Evolutionary conservation across 805 yeast species (phyloP).

Genomic region (Wickerhamiella shivajii): DNA sequence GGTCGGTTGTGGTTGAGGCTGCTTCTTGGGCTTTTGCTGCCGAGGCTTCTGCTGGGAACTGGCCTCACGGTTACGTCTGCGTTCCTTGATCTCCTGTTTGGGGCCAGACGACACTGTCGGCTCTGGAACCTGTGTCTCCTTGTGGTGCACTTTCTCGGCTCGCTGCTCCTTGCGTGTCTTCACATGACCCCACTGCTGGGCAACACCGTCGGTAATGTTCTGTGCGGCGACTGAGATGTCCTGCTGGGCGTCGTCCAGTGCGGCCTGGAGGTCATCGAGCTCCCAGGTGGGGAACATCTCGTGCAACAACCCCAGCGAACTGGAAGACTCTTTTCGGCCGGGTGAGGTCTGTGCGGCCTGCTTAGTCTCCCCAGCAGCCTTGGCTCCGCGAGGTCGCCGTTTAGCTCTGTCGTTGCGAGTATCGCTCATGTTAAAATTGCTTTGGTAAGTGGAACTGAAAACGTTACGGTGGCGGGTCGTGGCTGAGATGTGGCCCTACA

Average conservation of each 20-base stretch:
- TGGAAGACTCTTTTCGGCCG: constrained; percentile 15
- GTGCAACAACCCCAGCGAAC: constrained; percentile 38
- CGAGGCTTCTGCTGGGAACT: constrained; percentile 4
- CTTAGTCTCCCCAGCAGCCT: constrained; percentile 14
- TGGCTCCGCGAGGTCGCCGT: constrained; percentile 8
- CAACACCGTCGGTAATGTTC: constrained; percentile 80
- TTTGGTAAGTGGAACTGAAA: not conserved
- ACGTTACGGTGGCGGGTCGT: not conserved
- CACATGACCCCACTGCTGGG: constrained; percentile 88
- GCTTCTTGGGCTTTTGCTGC: constrained; percentile 6
- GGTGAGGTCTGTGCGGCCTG: constrained; percentile 24
- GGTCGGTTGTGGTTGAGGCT: not conserved
- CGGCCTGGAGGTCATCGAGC: constrained; percentile 60
- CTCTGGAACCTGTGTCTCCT: constrained; percentile 23
- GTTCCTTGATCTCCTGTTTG: not conserved
- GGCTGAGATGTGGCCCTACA: not conserved
- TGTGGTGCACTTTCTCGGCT: constrained; percentile 49
- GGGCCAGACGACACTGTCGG: constrained; percentile 1
- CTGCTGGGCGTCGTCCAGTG: constrained; percentile 55
- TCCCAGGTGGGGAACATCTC: constrained; percentile 96
- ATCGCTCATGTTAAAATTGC: constrained; percentile 7
- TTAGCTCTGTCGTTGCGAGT: constrained; percentile 6
- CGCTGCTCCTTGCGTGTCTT: constrained; percentile 23
- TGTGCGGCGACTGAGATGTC: constrained; percentile 71
- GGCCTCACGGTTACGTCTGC: not conserved